phyloP scores from a whole-genome alignment of 129 eudicot species.

The Gnaphalium uliginosum region DNA sequence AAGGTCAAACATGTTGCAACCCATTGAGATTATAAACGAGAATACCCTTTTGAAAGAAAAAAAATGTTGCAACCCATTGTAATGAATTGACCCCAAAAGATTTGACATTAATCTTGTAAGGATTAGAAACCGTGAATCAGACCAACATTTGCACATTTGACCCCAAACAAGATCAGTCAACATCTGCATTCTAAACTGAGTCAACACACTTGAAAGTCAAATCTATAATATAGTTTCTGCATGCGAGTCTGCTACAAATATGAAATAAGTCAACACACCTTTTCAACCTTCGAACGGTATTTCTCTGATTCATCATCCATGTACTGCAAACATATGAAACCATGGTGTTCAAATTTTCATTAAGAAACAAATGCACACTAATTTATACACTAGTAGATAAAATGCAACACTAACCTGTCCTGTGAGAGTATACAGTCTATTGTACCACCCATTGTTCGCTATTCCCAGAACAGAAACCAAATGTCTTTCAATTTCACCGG shows the following conservation, averaged over 20 bases:
- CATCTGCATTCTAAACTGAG: constrained; percentile 1
- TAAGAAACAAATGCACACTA: not conserved
- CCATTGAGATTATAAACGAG: too few relatives aligned
- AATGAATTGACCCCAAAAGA: not conserved
- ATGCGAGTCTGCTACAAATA: constrained; percentile 6
- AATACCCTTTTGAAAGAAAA: too few relatives aligned
- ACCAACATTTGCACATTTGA: not conserved
- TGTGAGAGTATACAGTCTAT: constrained; percentile 94
- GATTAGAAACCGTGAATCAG: not conserved
- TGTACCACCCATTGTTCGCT: constrained; percentile 80
- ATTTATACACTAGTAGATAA: not conserved
- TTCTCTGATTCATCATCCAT: constrained; percentile 86
- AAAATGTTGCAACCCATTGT: not conserved
- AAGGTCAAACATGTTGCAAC: not conserved
- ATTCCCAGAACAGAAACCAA: constrained; percentile 73
- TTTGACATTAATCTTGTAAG: not conserved
- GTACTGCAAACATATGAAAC: constrained; percentile 51
- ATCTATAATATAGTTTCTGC: constrained; percentile 5
- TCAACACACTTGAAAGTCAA: constrained; percentile 8
- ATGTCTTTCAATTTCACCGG: constrained; percentile 86
- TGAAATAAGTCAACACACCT: constrained; percentile 43
- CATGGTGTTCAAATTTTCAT: not conserved
- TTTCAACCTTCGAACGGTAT: constrained; percentile 60
- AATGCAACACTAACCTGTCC: constrained; percentile 77
- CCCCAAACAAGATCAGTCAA: not conserved